A percentile compares a stretch with the other conserved stretches of the same genome.
phyloP scores from a whole-genome alignment of 2,329 filamentous ascomycete species.

The Graphiopsis chlorocephala region DNA sequence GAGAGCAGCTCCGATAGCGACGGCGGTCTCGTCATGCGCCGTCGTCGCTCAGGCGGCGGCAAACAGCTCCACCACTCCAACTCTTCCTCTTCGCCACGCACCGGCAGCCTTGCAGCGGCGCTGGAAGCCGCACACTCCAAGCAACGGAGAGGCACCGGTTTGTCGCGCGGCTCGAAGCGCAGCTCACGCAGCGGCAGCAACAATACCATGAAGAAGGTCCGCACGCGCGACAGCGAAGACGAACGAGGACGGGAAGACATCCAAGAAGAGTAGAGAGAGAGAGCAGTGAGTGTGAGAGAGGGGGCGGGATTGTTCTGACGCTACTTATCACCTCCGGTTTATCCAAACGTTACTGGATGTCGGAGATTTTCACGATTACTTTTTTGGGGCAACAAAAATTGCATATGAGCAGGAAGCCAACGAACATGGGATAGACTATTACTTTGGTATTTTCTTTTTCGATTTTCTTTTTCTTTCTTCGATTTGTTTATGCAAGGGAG shows the following conservation, averaged over 20 bases:
- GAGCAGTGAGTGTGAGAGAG: no score
- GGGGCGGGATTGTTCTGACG: neutral
- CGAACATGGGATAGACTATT: neutral
- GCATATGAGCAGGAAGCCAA: neutral
- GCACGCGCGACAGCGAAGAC: conserved; percentile 30
- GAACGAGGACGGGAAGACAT: conserved; percentile 24
- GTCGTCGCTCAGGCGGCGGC: conserved; percentile 27
- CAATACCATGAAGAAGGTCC: conserved; percentile 50
- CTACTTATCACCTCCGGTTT: neutral
- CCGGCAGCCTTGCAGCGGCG: conserved; percentile 12
- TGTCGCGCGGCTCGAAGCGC: conserved; percentile 37
- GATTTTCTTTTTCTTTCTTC: neutral
- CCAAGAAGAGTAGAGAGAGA: conserved; percentile 20
- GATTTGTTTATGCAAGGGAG: neutral
- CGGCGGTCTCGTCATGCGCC: conserved; percentile 39
- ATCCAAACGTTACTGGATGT: no score
- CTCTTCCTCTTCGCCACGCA: conserved; percentile 7
- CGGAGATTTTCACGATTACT: neutral
- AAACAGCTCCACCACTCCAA: neutral
- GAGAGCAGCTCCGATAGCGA: conserved; percentile 40
- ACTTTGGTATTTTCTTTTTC: neutral
- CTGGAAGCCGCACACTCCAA: conserved; percentile 20
- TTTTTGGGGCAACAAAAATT: neutral
- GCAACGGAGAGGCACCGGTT: conserved; percentile 31
- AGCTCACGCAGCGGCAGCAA: conserved; percentile 48